Base-by-base conservation (phyloP, 192 early-diverging fungal genomes). In the Linderina pennispora region DNA sequence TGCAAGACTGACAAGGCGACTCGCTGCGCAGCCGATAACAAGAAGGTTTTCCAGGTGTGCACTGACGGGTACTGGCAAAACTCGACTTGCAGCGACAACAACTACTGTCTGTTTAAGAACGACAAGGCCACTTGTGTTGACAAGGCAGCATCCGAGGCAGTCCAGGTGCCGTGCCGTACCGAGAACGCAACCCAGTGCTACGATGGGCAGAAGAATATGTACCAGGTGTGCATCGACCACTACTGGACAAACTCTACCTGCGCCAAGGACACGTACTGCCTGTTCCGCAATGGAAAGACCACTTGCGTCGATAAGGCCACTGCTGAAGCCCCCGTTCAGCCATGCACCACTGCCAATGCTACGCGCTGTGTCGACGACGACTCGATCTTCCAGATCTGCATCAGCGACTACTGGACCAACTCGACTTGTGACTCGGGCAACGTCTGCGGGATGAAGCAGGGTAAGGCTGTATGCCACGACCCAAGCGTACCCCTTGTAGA, bases 171-270 rank as follows among this genome's bases (percentile, higher is more conserved):
- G 1, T 72, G 68, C 56, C 41, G 34, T 3, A 37, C 24, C 14
- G 44, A 21, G 2, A 45, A 62, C 8, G 48, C 55, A 6, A 64
- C 61, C 3, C 68, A 43, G 24, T 72, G 68, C 45, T 45, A 24
- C 11, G 28, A 35, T 1, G 59, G 55, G 34, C 52, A 60, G 45
- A 48, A 45, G 15, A 25, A 25, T 7, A 44, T 52, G 6, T 72
- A 58, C 56, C 68, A 72, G 36, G 38, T 56, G 13, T 70, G 66
- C 43, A 33, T 35, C 18, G 55, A 70, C 35, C 49, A 58, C 23
- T 63, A 55, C 55, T 70, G 66, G 66, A 44, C 55, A 22, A 61
- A 70, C 32, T 70, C 60, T 16, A 61, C 58, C 3, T 68, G 65
- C 33, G 19, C 44, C 24, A 39, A 51, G 7, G 39, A 53, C 40